Base-by-base conservation (phyloP, 2,329 filamentous ascomycete species). In the Talaromyces sp. region DNA sequence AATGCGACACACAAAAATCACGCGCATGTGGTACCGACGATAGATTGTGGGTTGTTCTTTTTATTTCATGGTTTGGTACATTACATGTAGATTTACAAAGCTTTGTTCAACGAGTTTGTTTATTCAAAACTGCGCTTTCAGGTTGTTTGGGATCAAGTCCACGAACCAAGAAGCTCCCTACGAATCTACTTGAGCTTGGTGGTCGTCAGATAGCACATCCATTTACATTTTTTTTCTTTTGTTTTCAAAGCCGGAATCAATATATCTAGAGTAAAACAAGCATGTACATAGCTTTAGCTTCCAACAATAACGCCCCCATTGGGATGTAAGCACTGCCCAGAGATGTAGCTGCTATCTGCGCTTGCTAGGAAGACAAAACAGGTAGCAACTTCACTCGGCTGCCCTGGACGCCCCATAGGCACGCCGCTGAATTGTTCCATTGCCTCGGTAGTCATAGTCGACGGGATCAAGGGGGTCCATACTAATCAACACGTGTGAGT, bases 311-410 rank as follows among this genome's bases (percentile, higher is more conserved):
- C 76, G 49, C 84, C 84, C n/a, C 84, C 83, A 67, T 88, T 88
- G 36, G 84, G 81, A 70, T 89, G 85, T 57, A 89, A 77, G n/a
- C 79, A 82, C 78, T 93, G 91, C 1, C 91, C 91, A 58, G 84
- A 88, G 53, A 95, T 86, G 64, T 85, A 87, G 55, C 85, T 87
- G 70, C 88, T 91, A 72, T 95, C 91, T 62, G 82, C 79, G 57
- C 86, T 88, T 0, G 91, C 91, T 65, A 96, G 78, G 75, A 95
- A 95, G 4, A 95, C 90, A 61, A 92, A 89, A 69, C 88, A 91
- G 0, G 89, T 88, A 0, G 90, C 91, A 64, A 95, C 88, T 80
- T 96, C 91, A 60, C 85, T 90, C 2, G 90, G 91, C 75, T 95
- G 91, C 2, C 85, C 88, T 0, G 90, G 89, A 22, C 91, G 81